Conservation (phyloP, 2,329 filamentous ascomycete species). For the Penicillium hesseltinei region DNA sequence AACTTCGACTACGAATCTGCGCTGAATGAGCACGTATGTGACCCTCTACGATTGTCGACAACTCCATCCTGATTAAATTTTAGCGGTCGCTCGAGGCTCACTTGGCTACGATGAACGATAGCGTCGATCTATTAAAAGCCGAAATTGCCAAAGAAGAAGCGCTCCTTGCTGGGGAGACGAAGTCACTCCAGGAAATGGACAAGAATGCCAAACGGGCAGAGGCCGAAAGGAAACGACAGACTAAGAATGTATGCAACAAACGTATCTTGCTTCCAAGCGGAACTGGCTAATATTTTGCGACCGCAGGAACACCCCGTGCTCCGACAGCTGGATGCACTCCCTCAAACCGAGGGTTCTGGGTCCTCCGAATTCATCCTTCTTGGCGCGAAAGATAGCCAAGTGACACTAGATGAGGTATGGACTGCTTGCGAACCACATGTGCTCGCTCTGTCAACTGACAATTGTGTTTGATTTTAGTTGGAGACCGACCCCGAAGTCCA, state of each 20-base stretch:
- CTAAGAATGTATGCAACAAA: conserved; percentile 38
- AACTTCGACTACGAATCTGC: conserved; percentile 46
- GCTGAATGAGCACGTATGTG: conserved; percentile 43
- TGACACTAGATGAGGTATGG: conserved; percentile 37
- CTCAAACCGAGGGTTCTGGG: conserved; percentile 12
- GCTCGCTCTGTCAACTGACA: conserved; percentile 10
- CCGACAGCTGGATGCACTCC: conserved; percentile 33
- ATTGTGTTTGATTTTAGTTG: conserved; percentile 26
- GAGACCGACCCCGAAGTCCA: conserved; percentile 39
- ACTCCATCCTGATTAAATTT: conserved; percentile 12
- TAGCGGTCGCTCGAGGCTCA: conserved; percentile 41
- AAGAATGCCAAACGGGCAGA: conserved; percentile 44
- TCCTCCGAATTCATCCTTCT: conserved; percentile 31
- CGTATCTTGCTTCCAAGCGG: not conserved
- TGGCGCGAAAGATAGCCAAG: conserved; percentile 24
- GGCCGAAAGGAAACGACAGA: conserved; percentile 40
- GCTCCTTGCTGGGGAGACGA: conserved; percentile 41
- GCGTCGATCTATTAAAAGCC: conserved; percentile 40
- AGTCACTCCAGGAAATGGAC: conserved; percentile 43
- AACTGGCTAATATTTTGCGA: conserved; percentile 15
- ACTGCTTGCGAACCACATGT: not conserved
- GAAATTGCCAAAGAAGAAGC: conserved; percentile 46
- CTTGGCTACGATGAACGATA: conserved; percentile 41
- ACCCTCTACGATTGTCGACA: not conserved
- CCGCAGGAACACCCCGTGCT: conserved; percentile 43